phyloP scores from a whole-genome alignment of 2,329 filamentous ascomycete genomes.

The Biscogniauxia sp. region DNA sequence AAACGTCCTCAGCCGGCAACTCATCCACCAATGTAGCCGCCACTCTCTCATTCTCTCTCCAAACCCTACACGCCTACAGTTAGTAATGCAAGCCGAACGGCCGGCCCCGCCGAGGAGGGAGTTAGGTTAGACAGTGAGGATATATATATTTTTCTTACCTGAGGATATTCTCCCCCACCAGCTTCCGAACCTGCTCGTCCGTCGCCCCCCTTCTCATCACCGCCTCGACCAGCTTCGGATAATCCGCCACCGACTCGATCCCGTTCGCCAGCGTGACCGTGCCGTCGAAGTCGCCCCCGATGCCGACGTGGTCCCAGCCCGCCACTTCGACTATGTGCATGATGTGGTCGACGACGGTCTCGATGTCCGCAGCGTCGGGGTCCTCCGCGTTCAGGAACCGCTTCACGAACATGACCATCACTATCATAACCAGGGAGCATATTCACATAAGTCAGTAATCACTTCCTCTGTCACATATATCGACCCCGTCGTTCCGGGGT shows the following conservation, averaged over 20 bases:
- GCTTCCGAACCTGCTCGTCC: conserved; percentile 27
- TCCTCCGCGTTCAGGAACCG: conserved; percentile 17
- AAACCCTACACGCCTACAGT: conserved; percentile 19
- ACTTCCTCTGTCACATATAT: too few species aligned
- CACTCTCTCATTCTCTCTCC: conserved; percentile 27
- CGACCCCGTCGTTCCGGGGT: too few species aligned
- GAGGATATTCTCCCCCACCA: conserved; percentile 31
- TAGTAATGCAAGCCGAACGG: background rate
- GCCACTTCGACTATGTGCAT: conserved; percentile 27
- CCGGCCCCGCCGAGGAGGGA: background rate
- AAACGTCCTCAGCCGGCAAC: conserved; percentile 31
- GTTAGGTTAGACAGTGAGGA: background rate
- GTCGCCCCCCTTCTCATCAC: conserved; percentile 31
- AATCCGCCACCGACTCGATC: conserved; percentile 25
- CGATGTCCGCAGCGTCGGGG: conserved; percentile 14
- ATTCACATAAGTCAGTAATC: too few species aligned
- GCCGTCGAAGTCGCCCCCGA: conserved; percentile 35
- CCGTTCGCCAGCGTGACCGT: conserved; percentile 21
- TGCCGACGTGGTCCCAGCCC: conserved; percentile 33
- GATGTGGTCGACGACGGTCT: conserved; percentile 32
- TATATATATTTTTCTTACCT: conserved; percentile 4
- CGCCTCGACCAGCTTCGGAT: conserved; percentile 32
- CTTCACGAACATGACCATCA: conserved; percentile 19
- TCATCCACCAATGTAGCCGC: conserved; percentile 26
- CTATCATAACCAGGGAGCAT: too few species aligned